A percentile compares a stretch with the other conserved stretches of the same genome.
phyloP scores from a whole-genome alignment of 169 alveolate species.

The Plasmodium malariae region DNA sequence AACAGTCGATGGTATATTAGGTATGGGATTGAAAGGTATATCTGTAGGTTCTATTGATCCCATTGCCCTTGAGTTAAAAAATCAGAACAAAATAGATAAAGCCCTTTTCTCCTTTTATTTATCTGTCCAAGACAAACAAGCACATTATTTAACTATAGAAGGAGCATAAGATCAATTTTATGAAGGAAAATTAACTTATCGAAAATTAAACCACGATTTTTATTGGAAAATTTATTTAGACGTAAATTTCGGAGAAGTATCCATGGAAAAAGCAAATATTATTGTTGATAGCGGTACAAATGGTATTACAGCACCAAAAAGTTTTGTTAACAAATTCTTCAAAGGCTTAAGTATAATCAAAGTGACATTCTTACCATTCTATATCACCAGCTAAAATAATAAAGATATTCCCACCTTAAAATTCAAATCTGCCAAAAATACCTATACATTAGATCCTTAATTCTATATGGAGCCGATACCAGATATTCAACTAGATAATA shows the following conservation, averaged over 20 bases:
- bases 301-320: slow-evolving; percentile 40
- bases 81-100: slow-evolving; percentile 35
- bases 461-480: slow-evolving; percentile 13
- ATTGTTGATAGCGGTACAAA: slow-evolving; percentile 72
- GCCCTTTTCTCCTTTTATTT: slow-evolving; percentile 63
- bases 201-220: slow-evolving; percentile 46
- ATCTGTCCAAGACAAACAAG: slow-evolving; percentile 8
- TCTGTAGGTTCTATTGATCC: slow-evolving; percentile 64
- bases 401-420: slow-evolving; percentile 19
- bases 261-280: slow-evolving; percentile 6
- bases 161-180: slow-evolving; percentile 51
- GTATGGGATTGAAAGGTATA: slow-evolving; percentile 78
- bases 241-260: slow-evolving; percentile 17
- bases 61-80: slow-evolving; percentile 40
- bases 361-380: slow-evolving; percentile 50
- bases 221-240: slow-evolving; percentile 65
- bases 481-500: slow-evolving; percentile 1
- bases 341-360: neutral
- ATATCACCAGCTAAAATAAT: slow-evolving; percentile 18
- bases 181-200: slow-evolving; percentile 29
- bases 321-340: slow-evolving; percentile 6
- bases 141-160: slow-evolving; percentile 53
- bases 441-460: slow-evolving; percentile 55
- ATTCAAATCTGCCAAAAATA: slow-evolving; percentile 6
- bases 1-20: slow-evolving; percentile 72